Conservation (phyloP, 1,284 basidiomycete species). For the Ganoderma boninense region DNA sequence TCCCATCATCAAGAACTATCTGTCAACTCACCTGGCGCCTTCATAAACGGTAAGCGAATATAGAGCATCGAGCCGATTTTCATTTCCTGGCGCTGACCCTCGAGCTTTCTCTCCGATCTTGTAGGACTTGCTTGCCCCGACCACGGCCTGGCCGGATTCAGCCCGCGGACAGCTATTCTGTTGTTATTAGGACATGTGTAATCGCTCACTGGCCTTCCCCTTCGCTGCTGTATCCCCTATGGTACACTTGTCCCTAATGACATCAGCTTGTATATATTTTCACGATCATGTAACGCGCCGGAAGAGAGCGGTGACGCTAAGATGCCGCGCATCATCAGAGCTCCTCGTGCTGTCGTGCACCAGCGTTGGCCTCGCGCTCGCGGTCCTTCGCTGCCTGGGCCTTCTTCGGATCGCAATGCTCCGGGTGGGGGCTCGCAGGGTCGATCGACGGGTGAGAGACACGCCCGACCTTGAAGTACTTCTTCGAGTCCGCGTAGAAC, state of each 20-base stretch:
- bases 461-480: constrained; percentile 80
- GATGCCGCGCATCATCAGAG: constrained; percentile 39
- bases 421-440: constrained; percentile 79
- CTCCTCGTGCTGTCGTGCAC: constrained; percentile 45
- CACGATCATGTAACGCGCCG: constrained; percentile 27
- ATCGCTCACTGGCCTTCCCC: constrained; percentile 21
- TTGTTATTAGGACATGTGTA: constrained; percentile 8
- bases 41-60: constrained; percentile 11
- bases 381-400: constrained; percentile 31
- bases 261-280: constrained; percentile 25
- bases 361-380: constrained; percentile 34
- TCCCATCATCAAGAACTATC: constrained; percentile 79
- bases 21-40: constrained; percentile 68
- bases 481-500: constrained; percentile 85
- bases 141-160: background rate
- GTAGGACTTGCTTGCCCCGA: background rate
- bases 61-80: constrained; percentile 6
- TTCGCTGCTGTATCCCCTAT: constrained; percentile 21
- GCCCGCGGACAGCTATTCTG: constrained; percentile 13
- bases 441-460: constrained; percentile 83
- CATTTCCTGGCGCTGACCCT: constrained; percentile 7
- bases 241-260: constrained; percentile 28
- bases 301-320: constrained; percentile 13
- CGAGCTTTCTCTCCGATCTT: background rate
- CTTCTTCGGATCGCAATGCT: constrained; percentile 77